Conservation (phyloP, 177 flowering plant genomes). For the Telopea speciosissima region DNA sequence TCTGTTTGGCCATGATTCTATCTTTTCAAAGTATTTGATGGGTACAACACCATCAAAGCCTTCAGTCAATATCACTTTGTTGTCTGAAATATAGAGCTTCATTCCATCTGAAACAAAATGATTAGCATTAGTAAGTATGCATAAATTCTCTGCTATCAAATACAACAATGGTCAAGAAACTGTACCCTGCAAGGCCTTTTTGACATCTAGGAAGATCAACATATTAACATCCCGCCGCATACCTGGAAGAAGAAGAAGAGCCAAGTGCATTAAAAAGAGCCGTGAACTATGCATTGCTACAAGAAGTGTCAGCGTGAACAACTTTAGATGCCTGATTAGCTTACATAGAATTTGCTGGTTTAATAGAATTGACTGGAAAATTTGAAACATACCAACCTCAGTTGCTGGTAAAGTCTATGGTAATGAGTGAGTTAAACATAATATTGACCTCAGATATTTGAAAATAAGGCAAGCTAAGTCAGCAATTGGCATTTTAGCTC, state of each 20-base stretch:
- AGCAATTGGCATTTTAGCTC: no score
- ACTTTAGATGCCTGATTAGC: background rate
- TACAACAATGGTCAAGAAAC: background rate
- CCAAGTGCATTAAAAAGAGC: background rate
- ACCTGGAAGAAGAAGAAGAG: slow-evolving; percentile 40
- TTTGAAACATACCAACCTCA: background rate
- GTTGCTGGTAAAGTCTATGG: background rate
- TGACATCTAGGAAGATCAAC: slow-evolving; percentile 64
- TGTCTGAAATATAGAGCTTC: slow-evolving; percentile 87
- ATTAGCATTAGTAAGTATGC: background rate
- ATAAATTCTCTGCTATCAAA: no score
- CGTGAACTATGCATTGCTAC: background rate
- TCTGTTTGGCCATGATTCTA: slow-evolving; percentile 82
- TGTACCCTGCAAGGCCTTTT: slow-evolving; percentile 80
- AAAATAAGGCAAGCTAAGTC: background rate
- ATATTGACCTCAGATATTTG: background rate
- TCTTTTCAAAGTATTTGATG: slow-evolving; percentile 58
- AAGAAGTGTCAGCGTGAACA: background rate
- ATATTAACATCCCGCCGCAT: slow-evolving; percentile 74
- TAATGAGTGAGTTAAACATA: no score
- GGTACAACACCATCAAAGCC: slow-evolving; percentile 91
- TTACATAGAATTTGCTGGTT: background rate
- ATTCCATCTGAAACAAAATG: slow-evolving; percentile 54
- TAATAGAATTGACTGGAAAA: background rate
- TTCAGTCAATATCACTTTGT: slow-evolving; percentile 84